Evolutionary conservation across 805 yeast genomes (phyloP), one percentile per base, ranked within the genome.

Genomic region (Wickerhamiella spandovensis): DNA sequence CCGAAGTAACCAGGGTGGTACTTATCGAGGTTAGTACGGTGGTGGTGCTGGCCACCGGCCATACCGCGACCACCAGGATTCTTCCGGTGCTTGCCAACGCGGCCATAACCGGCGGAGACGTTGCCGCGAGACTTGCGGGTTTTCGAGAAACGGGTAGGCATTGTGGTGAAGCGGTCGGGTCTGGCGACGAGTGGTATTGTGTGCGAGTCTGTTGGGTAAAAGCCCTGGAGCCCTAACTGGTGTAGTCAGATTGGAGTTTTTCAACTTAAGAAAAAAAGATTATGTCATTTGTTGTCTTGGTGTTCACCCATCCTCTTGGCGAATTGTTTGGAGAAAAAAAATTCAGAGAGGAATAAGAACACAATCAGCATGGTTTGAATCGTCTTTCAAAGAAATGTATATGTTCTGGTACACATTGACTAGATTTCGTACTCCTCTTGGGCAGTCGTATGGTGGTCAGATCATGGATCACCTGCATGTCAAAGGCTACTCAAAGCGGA

Each of bases 1-100:
- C 99, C 99, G 79, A 92, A 92, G 90, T 92, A 92, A 88, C 99
- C 99, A 70, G 98, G 98, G 77, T 92, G 99, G 95, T 85, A 92
- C 78, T 90, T 92, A 76, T 92, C 99, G 79, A 92, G 76, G 82
- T 92, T 92, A 75, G 92, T 89, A 82, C 99, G 87, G 96, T 92
- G 98, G 78, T 92, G 99, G 77, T 90, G 97, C 78, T 80, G 90
- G 87, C 99, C 99, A 90, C 99, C 99, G 73, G 99, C 99, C 89
- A 78, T 90, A 92, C 99, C 99, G 79, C 97, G 89, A 79, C 98
- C 98, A 92, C 98, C 98, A 64, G 98, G 97, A 70, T 85, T 92
- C 95, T 92, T 92, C 88, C 98, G 89, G 94, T 92, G 98, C 84
- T 92, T 92, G 78, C 99, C 99, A 76, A 92, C 78, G 82, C 99